Conservation (phyloP, 2,329 filamentous ascomycete genomes). For the Cercospora sp. region DNA sequence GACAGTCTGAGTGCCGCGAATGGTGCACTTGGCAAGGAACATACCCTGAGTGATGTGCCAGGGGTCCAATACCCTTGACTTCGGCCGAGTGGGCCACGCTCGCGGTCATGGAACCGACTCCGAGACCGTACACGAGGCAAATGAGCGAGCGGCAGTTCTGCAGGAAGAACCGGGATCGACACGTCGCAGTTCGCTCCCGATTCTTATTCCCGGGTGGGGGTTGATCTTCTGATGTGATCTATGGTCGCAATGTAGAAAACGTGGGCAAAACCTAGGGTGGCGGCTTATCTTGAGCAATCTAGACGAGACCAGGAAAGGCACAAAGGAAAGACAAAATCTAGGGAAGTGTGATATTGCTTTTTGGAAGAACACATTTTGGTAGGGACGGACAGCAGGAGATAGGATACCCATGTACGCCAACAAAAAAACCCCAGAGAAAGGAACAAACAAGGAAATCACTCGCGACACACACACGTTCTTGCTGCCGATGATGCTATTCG, state of each 20-base stretch:
- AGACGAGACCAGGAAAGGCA: neutral
- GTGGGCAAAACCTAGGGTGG: neutral
- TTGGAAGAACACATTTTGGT: neutral
- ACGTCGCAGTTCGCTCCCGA: neutral
- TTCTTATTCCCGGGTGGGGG: neutral
- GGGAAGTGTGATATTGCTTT: neutral
- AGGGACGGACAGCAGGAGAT: neutral
- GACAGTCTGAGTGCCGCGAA: neutral
- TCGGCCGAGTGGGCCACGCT: neutral
- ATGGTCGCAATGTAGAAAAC: neutral
- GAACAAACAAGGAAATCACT: neutral
- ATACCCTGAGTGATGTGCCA: neutral
- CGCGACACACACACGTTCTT: neutral
- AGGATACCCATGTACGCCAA: neutral
- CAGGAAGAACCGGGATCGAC: neutral
- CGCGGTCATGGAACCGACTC: neutral
- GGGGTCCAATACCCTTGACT: neutral
- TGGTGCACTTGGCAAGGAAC: neutral
- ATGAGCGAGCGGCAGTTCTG: neutral
- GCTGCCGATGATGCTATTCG: neutral
- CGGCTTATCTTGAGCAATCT: neutral
- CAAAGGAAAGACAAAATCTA: neutral
- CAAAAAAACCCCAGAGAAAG: neutral
- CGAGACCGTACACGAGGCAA: neutral
- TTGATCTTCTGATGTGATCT: neutral